These are phyloP conservation scores for Apiosordaria backusii DNA, from an alignment of 495 filamentous ascomycete genomes.

Conservation along the genomic window DNA sequence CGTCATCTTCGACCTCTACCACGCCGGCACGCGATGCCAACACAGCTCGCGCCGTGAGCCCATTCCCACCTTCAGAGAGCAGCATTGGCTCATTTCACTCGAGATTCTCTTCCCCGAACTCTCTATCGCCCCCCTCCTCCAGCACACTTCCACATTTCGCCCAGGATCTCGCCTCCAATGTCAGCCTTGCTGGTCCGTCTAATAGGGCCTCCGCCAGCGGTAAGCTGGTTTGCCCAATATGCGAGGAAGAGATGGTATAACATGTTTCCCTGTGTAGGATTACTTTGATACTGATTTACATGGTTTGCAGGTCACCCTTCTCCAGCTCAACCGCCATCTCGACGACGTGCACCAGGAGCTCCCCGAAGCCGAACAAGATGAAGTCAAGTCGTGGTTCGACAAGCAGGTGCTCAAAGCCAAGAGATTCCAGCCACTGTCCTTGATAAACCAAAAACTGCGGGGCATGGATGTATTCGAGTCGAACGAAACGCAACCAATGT, in stretches of 20 bases:
- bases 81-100: conserved; percentile 50
- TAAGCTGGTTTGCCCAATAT: conserved; percentile 86
- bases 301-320: conserved; percentile 68
- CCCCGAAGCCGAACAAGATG: conserved; percentile 89
- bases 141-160: conserved; percentile 39
- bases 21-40: too few species aligned
- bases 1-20: conserved; percentile 10
- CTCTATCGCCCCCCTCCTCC: conserved; percentile 37
- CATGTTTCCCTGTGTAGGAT: too few species aligned
- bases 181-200: conserved; percentile 46
- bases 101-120: conserved; percentile 28
- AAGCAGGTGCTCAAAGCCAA: conserved; percentile 94
- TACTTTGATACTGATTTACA: conserved; percentile 18
- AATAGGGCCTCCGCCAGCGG: conserved; percentile 38
- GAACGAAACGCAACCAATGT: conserved; percentile 58
- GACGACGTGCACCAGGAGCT: conserved; percentile 92
- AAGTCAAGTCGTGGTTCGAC: conserved; percentile 98
- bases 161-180: conserved; percentile 47
- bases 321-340: conserved; percentile 93
- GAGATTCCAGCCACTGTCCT: conserved; percentile 85
- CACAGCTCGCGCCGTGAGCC: conserved; percentile 37
- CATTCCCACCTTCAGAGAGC: conserved; percentile 51
- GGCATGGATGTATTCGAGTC: conserved; percentile 97
- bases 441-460: conserved; percentile 87
- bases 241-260: conserved; percentile 86